Conservation (phyloP, 176 grass and related monocot genomes). For the Raddia guianensis region DNA sequence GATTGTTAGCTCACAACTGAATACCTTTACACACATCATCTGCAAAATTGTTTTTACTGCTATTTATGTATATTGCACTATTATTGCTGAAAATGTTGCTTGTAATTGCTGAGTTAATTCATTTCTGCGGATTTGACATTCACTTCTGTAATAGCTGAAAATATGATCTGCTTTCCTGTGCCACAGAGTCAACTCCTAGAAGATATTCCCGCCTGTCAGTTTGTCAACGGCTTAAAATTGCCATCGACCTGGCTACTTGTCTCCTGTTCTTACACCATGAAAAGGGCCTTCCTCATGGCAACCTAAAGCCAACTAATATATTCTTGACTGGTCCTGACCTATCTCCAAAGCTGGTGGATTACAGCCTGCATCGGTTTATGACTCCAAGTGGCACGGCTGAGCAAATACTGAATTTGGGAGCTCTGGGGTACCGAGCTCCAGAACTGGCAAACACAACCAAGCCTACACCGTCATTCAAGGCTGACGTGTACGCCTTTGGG, state of each 20-base stretch:
- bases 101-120: background rate
- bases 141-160: conserved; percentile 24
- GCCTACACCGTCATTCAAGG: conserved; percentile 68
- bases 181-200: conserved; percentile 92
- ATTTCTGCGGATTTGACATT: background rate
- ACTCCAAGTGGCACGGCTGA: conserved; percentile 65
- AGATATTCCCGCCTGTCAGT: conserved; percentile 89
- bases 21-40: background rate
- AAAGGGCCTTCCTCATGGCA: conserved; percentile 84
- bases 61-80: background rate
- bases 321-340: conserved; percentile 91
- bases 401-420: conserved; percentile 89
- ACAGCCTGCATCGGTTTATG: conserved; percentile 80
- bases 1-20: background rate
- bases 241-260: conserved; percentile 70
- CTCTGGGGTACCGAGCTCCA: conserved; percentile 81
- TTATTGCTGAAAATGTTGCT: background rate
- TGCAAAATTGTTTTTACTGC: background rate
- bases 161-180: conserved; percentile 17
- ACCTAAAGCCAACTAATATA: conserved; percentile 92
- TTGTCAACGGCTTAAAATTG: conserved; percentile 75
- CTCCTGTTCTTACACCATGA: conserved; percentile 81
- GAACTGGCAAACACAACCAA: conserved; percentile 66
- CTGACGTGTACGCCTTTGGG: conserved; percentile 87
- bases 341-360: conserved; percentile 83